These are phyloP conservation scores for Breviolum minutum DNA, from an alignment of 73 alveolate species.

Conservation along the genomic window DNA sequence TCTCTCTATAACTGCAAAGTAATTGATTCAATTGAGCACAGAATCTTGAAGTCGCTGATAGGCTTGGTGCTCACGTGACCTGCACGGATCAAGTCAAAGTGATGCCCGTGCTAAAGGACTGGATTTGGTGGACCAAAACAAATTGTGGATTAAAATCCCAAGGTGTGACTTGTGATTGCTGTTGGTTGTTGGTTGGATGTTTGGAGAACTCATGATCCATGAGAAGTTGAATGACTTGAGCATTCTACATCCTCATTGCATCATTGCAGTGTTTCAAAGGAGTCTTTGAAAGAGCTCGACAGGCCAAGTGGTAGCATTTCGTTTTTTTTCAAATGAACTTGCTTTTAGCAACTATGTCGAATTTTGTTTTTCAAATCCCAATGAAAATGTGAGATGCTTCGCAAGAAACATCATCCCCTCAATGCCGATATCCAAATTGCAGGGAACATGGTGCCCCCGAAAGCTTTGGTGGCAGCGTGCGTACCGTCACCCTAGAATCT, in stretches of 20 bases:
- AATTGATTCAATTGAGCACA: too few relatives aligned
- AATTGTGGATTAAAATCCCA: background rate
- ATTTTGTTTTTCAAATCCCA: background rate
- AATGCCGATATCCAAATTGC: background rate
- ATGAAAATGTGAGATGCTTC: background rate
- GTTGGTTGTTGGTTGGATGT: background rate
- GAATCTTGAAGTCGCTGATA: background rate
- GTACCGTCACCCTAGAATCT: background rate
- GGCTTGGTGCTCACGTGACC: slow-evolving; percentile 91
- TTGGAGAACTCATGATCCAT: background rate
- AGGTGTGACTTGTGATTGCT: background rate
- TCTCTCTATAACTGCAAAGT: too few relatives aligned
- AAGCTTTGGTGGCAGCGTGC: slow-evolving; percentile 42
- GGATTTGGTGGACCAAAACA: background rate
- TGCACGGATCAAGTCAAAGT: slow-evolving; percentile 68
- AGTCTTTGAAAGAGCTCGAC: background rate
- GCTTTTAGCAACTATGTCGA: background rate
- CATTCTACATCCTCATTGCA: too few relatives aligned
- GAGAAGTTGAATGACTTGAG: too few relatives aligned
- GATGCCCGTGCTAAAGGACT: slow-evolving; percentile 45
- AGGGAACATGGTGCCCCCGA: slow-evolving; percentile 30
- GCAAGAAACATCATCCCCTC: background rate
- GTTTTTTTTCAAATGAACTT: too few relatives aligned
- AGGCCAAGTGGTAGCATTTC: background rate
- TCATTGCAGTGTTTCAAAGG: background rate